phyloP scores from a whole-genome alignment of 805 yeast species.

The Peterozyma xylosa region DNA sequence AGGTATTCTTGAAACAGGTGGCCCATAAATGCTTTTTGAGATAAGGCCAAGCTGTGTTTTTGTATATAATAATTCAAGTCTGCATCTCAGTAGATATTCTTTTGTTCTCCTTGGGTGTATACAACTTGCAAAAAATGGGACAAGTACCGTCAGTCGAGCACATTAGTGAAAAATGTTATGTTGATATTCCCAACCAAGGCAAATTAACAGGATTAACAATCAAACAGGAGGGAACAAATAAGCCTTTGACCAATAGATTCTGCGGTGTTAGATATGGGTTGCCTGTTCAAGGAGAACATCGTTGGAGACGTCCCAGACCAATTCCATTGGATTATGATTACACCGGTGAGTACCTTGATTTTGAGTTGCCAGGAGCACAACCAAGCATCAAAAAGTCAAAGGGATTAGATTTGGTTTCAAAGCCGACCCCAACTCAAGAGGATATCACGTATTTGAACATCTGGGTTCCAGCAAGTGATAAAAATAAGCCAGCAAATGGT shows the following conservation, averaged over 20 bases:
- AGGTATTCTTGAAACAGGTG: too few species aligned
- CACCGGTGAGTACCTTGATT: constrained; percentile 21
- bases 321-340: constrained; percentile 22
- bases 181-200: constrained; percentile 19
- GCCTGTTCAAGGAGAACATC: constrained; percentile 21
- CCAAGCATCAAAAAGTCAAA: constrained; percentile 11
- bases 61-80: too few species aligned
- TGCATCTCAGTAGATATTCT: too few species aligned
- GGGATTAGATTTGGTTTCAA: constrained; percentile 4
- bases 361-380: constrained; percentile 22
- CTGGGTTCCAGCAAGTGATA: constrained; percentile 26
- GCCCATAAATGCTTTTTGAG: too few species aligned
- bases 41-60: too few species aligned
- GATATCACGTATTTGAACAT: constrained; percentile 28
- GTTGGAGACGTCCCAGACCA: constrained; percentile 24
- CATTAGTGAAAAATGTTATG: constrained; percentile 10
- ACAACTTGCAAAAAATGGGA: constrained; percentile 11
- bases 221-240: constrained; percentile 10
- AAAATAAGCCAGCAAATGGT: constrained; percentile 2
- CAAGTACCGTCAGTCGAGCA: constrained; percentile 17
- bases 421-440: constrained; percentile 15
- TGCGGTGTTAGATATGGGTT: constrained; percentile 26
- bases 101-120: too few species aligned
- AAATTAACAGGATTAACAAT: constrained; percentile 20
- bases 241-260: constrained; percentile 18